Base-by-base conservation (phyloP, 2,329 filamentous ascomycete species). In the Colletotrichum sp. region DNA sequence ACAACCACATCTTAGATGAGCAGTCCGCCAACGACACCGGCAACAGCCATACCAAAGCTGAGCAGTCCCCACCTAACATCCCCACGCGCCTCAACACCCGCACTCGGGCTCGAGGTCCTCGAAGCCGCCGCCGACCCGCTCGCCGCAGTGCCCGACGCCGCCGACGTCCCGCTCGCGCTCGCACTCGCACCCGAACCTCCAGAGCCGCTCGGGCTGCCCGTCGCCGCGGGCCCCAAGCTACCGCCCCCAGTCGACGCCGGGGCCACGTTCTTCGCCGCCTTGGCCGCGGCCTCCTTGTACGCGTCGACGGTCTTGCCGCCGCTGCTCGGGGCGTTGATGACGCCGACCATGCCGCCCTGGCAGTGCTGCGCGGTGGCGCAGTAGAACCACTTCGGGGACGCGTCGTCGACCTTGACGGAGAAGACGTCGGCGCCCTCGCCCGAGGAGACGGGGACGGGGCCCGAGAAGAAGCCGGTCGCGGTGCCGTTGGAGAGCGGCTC, bases 351-450 rank as follows among this genome's bases (percentile, higher is more conserved):
- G 62, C 90, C 90, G n/a, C 80, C 82, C 79, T 92, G 89, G 80
- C 92, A 93, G 83, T 93, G 92, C 73, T 85, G 88, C 44, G 80
- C 87, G 75, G 92, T 89, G 18, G 89, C 89, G 81, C 91, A 93
- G 86, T 92, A 93, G 80, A 90, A 89, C 91, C 92, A 93, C 75
- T 93, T 88, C 3, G 92, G 91, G 62, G 88, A 90, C 3, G 85
- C 86, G 78, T 89, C 85, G 75, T 88, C 79, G 26, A 78, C 34
- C 13, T 78, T 8, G 69, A 78, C 28, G 18, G 68, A 71, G 70
- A 80, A 81, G 16, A 78, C 78, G 28, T 79, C 71, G 10, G 72
- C 44, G 39, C 72, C 69, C 30, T 78, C 77, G 32, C 79, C 78
- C 18, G 75, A 80, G 15, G 79, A 75, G 9, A 86, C 83, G 4